A percentile compares a stretch with the other conserved stretches of the same genome.
Conservation (phyloP, 768 basidiomycete genomes). For the Naganishia kalamii region DNA sequence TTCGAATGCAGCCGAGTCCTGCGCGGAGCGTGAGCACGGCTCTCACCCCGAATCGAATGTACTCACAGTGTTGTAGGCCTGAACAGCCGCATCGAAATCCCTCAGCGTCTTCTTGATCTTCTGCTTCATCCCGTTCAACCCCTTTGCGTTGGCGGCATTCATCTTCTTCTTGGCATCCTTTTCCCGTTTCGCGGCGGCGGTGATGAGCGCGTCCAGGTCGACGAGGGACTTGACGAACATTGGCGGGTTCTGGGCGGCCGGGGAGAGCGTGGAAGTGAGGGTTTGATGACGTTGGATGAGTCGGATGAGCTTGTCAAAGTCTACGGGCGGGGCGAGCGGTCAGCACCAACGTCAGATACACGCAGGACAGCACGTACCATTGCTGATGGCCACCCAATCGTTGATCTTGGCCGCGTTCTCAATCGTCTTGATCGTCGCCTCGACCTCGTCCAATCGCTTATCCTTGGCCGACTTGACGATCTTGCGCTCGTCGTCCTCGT, state of each 20-base stretch:
- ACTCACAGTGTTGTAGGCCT: slow-evolving; percentile 69
- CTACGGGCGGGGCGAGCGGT: slow-evolving; percentile 49
- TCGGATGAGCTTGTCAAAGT: slow-evolving; percentile 90
- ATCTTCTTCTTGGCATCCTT: slow-evolving; percentile 87
- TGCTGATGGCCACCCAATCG: slow-evolving; percentile 88
- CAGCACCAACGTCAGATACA: neutral
- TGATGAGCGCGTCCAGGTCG: slow-evolving; percentile 70
- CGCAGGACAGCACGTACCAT: slow-evolving; percentile 58
- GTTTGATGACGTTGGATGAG: slow-evolving; percentile 70
- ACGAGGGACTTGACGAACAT: slow-evolving; percentile 39
- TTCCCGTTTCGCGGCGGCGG: slow-evolving; percentile 68
- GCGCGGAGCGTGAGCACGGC: neutral
- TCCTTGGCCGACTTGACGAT: slow-evolving; percentile 84
- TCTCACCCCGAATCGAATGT: slow-evolving; percentile 1
- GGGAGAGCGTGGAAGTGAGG: slow-evolving; percentile 73
- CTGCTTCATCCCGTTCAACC: slow-evolving; percentile 95
- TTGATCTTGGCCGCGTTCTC: slow-evolving; percentile 93
- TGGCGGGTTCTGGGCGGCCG: slow-evolving; percentile 68
- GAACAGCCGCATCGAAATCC: slow-evolving; percentile 76
- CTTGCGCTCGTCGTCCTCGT: slow-evolving; percentile 55
- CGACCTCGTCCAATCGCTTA: slow-evolving; percentile 90
- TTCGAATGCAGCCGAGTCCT: slow-evolving; percentile 88
- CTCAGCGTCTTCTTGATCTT: slow-evolving; percentile 85
- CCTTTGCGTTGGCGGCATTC: slow-evolving; percentile 84
- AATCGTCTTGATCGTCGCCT: slow-evolving; percentile 79